Evolutionary conservation across 352 stramenopile species (phyloP).

Genomic region (Globisporangium heterothallicum): DNA sequence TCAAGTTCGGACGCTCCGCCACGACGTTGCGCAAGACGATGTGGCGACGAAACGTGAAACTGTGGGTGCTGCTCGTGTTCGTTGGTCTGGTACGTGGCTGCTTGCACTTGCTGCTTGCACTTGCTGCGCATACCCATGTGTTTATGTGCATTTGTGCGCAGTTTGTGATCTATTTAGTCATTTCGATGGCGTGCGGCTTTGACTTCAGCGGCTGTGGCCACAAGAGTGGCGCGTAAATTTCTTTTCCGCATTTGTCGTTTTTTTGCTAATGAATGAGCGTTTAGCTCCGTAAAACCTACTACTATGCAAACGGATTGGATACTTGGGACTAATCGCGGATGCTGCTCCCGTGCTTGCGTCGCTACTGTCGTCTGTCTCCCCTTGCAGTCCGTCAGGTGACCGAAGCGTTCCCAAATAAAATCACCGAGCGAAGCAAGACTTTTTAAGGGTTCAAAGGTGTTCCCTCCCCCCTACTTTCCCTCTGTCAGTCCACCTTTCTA

Average conservation of each 20-base stretch:
- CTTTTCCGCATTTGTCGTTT: neutral
- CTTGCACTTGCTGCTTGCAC: neutral
- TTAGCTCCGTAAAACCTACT: too few relatives aligned
- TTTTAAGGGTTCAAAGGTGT: too few relatives aligned
- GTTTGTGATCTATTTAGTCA: conserved; percentile 83
- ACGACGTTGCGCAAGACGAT: conserved; percentile 85
- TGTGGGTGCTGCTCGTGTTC: conserved; percentile 73
- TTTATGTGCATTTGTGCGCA: conserved; percentile 6
- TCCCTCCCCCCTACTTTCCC: too few relatives aligned
- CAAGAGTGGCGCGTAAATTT: conserved; percentile 20
- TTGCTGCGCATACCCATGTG: neutral
- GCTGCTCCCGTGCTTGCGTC: too few relatives aligned
- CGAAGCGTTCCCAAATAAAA: too few relatives aligned
- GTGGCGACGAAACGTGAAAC: conserved; percentile 87
- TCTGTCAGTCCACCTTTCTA: too few relatives aligned
- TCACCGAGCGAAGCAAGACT: too few relatives aligned
- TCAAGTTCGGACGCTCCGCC: conserved; percentile 94
- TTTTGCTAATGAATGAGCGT: neutral
- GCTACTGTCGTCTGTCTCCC: too few relatives aligned
- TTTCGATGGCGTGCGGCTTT: conserved; percentile 85
- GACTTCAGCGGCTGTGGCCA: conserved; percentile 77
- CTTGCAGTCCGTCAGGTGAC: too few relatives aligned
- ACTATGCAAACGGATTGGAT: too few relatives aligned
- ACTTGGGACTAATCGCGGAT: too few relatives aligned
- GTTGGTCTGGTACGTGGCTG: conserved; percentile 48